phyloP scores from a whole-genome alignment of 306 rosid genomes.

The Sechiopsis laciniata region DNA sequence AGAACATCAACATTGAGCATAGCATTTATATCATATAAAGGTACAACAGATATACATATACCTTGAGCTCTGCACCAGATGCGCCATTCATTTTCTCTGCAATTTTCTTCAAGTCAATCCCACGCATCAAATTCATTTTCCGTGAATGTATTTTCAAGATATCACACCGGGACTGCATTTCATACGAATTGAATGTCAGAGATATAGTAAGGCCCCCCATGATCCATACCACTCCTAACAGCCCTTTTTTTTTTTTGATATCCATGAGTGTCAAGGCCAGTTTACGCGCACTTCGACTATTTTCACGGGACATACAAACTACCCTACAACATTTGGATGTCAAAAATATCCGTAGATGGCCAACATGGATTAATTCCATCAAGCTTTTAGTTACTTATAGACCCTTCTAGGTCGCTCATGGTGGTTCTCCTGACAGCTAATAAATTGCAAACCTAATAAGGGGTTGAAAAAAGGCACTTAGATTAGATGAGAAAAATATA shows the following conservation, averaged over 20 bases:
- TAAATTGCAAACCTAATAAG: background rate
- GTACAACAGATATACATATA: conserved; percentile 39
- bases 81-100: conserved; percentile 99
- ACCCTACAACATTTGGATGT: too few species aligned
- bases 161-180: conserved; percentile 80
- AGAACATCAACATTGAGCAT: background rate
- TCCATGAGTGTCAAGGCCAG: too few species aligned
- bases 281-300: too few species aligned
- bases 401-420: too few species aligned
- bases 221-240: background rate
- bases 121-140: conserved; percentile 99
- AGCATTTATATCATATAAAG: background rate
- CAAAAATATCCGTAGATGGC: too few species aligned
- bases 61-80: conserved; percentile 99
- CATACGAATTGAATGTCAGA: background rate
- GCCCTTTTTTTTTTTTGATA: too few species aligned
- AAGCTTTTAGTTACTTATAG: too few species aligned
- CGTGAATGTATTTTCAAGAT: conserved; percentile 96
- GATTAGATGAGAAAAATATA: background rate
- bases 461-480: too few species aligned
- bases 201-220: background rate
- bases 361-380: too few species aligned
- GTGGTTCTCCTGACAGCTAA: background rate
- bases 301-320: too few species aligned
- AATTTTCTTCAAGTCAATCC: conserved; percentile 95